phyloP scores from a whole-genome alignment of 148 eudicot species.

The Rhododendron williamsianum region DNA sequence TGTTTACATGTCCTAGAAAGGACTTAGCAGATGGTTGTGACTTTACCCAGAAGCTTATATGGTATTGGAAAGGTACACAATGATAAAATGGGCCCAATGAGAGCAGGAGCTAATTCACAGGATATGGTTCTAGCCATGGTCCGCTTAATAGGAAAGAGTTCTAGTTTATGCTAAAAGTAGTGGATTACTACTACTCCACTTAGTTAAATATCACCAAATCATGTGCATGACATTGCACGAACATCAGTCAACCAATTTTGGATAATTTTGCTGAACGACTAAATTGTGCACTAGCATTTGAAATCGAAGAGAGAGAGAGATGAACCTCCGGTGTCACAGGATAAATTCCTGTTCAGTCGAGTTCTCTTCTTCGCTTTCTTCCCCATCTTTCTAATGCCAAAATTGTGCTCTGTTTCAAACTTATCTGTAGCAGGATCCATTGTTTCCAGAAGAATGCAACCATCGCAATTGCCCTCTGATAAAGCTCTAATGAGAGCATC shows the following conservation, averaged over 20 bases:
- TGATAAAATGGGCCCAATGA: not conserved
- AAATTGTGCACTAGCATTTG: not conserved
- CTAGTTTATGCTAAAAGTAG: not conserved
- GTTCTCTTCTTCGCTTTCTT: constrained; percentile 51
- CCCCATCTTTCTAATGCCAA: constrained; percentile 31
- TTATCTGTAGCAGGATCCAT: constrained; percentile 14
- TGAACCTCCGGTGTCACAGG: constrained; percentile 27
- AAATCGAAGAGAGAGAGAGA: not conserved
- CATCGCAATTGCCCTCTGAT: constrained; percentile 10
- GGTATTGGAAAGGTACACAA: not conserved
- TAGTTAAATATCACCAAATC: not conserved
- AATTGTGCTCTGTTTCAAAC: constrained; percentile 18
- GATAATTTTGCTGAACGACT: not conserved
- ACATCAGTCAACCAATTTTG: not conserved
- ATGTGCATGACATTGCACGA: not conserved
- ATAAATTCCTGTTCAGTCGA: constrained; percentile 40
- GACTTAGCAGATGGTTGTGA: not conserved
- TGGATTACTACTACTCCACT: not conserved
- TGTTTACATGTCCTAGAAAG: not conserved
- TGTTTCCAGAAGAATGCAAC: not conserved
- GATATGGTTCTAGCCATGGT: not conserved
- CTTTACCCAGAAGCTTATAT: not conserved
- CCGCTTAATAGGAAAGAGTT: not conserved
- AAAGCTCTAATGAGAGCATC: constrained; percentile 5
- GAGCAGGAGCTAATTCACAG: not conserved